Evolutionary conservation across 169 alveolate genomes (phyloP).

Genomic region (Condylostoma magnum): DNA sequence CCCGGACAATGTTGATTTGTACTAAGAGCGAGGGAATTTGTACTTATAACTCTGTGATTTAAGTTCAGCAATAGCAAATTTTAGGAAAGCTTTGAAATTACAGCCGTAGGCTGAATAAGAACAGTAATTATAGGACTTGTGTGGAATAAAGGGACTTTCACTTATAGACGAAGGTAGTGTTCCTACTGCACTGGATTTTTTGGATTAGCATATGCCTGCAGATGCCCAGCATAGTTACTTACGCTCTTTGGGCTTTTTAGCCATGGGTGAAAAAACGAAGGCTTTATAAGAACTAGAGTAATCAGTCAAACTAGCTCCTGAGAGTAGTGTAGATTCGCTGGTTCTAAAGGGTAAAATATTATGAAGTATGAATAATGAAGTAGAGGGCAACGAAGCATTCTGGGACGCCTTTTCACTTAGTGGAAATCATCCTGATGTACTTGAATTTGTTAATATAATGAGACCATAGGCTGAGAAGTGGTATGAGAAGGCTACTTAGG

Average conservation of each 20-base stretch:
- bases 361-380: conserved; percentile 47
- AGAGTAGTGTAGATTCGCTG: conserved; percentile 50
- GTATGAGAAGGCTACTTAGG: conserved; percentile 50
- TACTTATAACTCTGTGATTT: conserved; percentile 54
- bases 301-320: conserved; percentile 19
- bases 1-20: conserved; percentile 48
- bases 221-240: conserved; percentile 27
- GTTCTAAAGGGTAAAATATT: conserved; percentile 56
- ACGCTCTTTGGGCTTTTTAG: conserved; percentile 48
- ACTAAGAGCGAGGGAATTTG: conserved; percentile 56
- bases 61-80: conserved; percentile 53
- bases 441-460: conserved; percentile 56
- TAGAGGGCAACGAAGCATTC: conserved; percentile 61
- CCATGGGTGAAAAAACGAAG: conserved; percentile 45
- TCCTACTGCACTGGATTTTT: conserved; percentile 49
- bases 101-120: conserved; percentile 43
- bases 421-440: conserved; percentile 54
- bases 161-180: conserved; percentile 56
- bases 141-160: conserved; percentile 49
- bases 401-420: conserved; percentile 56
- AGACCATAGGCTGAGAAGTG: conserved; percentile 53
- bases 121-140: conserved; percentile 39
- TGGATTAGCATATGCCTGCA: conserved; percentile 39
- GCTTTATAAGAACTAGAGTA: conserved; percentile 33
- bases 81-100: conserved; percentile 42